Evolutionary conservation across 148 eudicot genomes (phyloP).

Genomic region (Silene conica): DNA sequence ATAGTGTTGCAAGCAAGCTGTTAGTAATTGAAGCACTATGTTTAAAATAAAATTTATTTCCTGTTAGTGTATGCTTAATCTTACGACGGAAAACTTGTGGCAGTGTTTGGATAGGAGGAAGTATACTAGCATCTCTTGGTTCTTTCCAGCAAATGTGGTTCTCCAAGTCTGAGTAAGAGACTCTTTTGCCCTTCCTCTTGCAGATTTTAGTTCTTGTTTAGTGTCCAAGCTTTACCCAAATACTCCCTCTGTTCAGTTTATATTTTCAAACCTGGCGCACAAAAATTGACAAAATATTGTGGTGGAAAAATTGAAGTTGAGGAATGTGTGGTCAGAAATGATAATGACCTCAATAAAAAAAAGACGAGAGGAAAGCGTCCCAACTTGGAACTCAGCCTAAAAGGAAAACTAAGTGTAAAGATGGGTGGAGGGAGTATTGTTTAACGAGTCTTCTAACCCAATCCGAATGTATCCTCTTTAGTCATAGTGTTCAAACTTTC

Average conservation of each 20-base stretch:
- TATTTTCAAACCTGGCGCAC: no score
- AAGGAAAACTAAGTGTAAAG: no score
- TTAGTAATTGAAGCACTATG: neutral
- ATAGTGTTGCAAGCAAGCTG: neutral
- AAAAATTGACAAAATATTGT: no score
- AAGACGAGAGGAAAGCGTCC: no score
- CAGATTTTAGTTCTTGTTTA: neutral
- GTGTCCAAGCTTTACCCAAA: neutral
- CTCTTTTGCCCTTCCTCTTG: neutral
- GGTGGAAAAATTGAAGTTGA: no score
- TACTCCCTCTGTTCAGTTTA: no score
- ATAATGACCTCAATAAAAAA: no score
- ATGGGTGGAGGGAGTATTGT: no score
- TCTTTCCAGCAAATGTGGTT: slow-evolving; percentile 99
- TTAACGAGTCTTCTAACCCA: neutral
- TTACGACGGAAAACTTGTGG: slow-evolving; percentile 10
- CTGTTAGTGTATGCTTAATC: neutral
- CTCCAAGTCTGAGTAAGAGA: slow-evolving; percentile 85
- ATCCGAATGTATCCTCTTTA: neutral
- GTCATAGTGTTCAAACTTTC: neutral
- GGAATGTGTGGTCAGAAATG: no score
- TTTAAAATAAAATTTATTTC: neutral
- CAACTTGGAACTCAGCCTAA: no score
- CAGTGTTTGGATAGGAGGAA: slow-evolving; percentile 99
- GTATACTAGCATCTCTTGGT: slow-evolving; percentile 94